Evolutionary conservation across 768 basidiomycete species (phyloP).

Genomic region (Ramaria sp.): DNA sequence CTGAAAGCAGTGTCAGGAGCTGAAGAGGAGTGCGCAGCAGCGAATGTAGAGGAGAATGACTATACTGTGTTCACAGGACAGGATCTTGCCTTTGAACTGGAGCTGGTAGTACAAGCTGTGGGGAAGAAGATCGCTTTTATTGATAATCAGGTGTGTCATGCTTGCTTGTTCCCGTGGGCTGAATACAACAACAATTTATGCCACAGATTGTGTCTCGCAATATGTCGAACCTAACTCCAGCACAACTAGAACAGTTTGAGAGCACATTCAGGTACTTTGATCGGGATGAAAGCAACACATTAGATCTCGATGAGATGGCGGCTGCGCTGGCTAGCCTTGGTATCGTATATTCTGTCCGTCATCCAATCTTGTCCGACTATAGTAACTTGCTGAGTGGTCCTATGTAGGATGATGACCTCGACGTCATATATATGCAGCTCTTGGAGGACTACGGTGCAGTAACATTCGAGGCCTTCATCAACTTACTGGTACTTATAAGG

Average conservation of each 20-base stretch:
- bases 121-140: constrained; percentile 90
- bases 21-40: constrained; percentile 68
- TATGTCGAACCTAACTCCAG: constrained; percentile 90
- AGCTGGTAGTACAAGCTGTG: constrained; percentile 69
- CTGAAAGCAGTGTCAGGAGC: constrained; percentile 45
- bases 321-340: constrained; percentile 91
- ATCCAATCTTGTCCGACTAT: neutral
- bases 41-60: constrained; percentile 96
- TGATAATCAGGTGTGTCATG: constrained; percentile 73
- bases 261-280: constrained; percentile 97
- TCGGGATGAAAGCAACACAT: constrained; percentile 82
- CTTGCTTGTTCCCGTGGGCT: neutral
- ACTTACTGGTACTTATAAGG: constrained; percentile 54
- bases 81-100: constrained; percentile 85
- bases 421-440: constrained; percentile 72
- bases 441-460: constrained; percentile 77
- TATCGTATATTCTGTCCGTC: constrained; percentile 74
- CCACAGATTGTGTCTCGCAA: constrained; percentile 83
- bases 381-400: neutral
- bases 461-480: constrained; percentile 89
- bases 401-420: constrained; percentile 74
- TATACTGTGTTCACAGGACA: constrained; percentile 84
- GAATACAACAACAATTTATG: neutral
- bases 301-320: constrained; percentile 78
- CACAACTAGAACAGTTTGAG: constrained; percentile 93